A percentile compares a stretch with the other conserved stretches of the same genome.
Conservation (phyloP, 495 filamentous ascomycete species). For the Aspergillus heteromorphus region DNA sequence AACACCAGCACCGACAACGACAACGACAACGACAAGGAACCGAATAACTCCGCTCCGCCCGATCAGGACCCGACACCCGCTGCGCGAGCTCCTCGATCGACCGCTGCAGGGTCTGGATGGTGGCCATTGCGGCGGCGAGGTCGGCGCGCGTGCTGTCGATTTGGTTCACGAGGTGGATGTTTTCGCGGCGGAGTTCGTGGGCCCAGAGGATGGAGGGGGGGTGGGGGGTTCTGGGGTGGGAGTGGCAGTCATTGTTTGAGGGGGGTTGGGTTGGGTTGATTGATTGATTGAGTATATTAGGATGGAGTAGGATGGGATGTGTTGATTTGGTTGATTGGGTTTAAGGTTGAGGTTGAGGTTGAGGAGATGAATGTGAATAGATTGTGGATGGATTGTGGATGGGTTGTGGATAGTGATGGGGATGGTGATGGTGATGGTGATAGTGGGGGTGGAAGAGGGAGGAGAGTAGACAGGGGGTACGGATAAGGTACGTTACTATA, state of each 20-base stretch:
- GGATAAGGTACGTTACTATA: too few relatives aligned
- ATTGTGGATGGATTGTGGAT: too few relatives aligned
- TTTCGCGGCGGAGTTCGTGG: slow-evolving; percentile 30
- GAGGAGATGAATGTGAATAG: not conserved
- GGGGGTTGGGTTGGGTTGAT: not conserved
- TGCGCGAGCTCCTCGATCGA: slow-evolving; percentile 3
- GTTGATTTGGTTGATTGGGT: too few relatives aligned
- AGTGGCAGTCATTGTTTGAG: not conserved
- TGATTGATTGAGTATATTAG: too few relatives aligned
- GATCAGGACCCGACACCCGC: slow-evolving; percentile 6
- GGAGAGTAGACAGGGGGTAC: too few relatives aligned
- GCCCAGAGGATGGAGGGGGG: slow-evolving; percentile 28
- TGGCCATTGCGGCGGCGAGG: slow-evolving; percentile 8
- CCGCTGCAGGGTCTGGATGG: slow-evolving; percentile 1
- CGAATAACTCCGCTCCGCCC: too few relatives aligned
- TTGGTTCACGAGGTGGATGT: slow-evolving; percentile 21
- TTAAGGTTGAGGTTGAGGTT: not conserved
- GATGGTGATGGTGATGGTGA: too few relatives aligned
- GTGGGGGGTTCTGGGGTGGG: not conserved
- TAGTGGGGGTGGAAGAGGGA: too few relatives aligned
- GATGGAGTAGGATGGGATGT: too few relatives aligned
- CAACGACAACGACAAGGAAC: too few relatives aligned
- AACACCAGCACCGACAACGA: too few relatives aligned
- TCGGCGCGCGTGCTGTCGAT: slow-evolving; percentile 8
- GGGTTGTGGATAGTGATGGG: too few relatives aligned